Conservation (phyloP, 2,329 filamentous ascomycete genomes). For the Fusarium abutilonis region DNA sequence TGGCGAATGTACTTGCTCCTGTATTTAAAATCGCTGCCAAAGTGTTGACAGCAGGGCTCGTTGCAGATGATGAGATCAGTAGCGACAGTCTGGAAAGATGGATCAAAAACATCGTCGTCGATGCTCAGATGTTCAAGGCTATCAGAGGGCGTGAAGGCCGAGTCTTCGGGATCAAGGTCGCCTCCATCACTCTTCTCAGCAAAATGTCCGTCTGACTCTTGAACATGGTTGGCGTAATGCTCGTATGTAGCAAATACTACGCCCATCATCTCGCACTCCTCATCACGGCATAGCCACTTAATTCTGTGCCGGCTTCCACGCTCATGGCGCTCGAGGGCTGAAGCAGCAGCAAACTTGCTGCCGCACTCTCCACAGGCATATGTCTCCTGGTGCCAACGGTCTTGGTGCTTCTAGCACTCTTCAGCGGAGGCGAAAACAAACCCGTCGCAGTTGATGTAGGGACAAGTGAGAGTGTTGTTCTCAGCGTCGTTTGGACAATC, state of each 20-base stretch:
- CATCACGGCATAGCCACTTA: slow-evolving; percentile 20
- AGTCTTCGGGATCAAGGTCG: neutral
- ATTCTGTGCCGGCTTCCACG: slow-evolving; percentile 16
- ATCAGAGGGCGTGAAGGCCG: neutral
- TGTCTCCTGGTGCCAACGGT: slow-evolving; percentile 38
- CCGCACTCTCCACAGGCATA: slow-evolving; percentile 41
- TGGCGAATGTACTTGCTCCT: slow-evolving; percentile 36
- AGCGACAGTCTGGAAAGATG: neutral
- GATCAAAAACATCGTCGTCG: neutral
- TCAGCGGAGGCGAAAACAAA: slow-evolving; percentile 29
- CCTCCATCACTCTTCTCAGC: neutral
- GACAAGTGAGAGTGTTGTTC: slow-evolving; percentile 33
- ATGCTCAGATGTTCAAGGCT: neutral
- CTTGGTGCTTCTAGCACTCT: slow-evolving; percentile 42
- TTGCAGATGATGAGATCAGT: slow-evolving; percentile 10
- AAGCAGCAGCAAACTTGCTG: slow-evolving; percentile 35
- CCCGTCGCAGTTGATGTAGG: slow-evolving; percentile 43
- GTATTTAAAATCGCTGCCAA: slow-evolving; percentile 28
- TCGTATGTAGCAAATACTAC: slow-evolving; percentile 9
- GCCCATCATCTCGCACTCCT: slow-evolving; percentile 7
- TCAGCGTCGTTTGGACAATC: slow-evolving; percentile 28
- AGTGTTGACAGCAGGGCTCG: slow-evolving; percentile 33
- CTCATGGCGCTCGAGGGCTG: slow-evolving; percentile 36
- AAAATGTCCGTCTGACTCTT: slow-evolving; percentile 9
- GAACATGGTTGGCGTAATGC: slow-evolving; percentile 16